Evolutionary conservation across 352 stramenopile species (phyloP), one percentile per base, ranked within the genome.

Genomic region (Phytophthora kernoviae): DNA sequence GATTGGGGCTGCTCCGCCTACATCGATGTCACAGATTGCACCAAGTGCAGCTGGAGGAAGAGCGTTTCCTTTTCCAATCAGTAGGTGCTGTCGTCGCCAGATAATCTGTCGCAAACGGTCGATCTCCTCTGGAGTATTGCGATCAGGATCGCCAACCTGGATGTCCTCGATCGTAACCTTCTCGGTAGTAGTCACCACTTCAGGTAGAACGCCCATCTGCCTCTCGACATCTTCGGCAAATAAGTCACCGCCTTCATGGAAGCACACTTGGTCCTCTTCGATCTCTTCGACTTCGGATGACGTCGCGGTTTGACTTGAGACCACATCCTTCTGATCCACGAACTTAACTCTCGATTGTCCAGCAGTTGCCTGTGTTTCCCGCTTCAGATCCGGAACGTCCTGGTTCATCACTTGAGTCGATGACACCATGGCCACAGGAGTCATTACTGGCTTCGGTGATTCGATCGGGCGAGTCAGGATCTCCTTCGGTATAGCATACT

Each of bases 11-110:
- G 59, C 66, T 1, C 54, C 33, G 0, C 69, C 57, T 0, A 75
- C 59, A 17, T 82, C 73, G 14, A 79, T 75, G 18, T 79, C 70
- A 12, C 70, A 80, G 0, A 77, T n/a, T 0, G 63, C 68, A 0
- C 70, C 67, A 1, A 46, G 24, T 0, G 62, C 69, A 1, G 63
- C 20, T 0, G 47, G 58, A 1, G 69, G 62, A 0, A 65, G 15
- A 0, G 65, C 62, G 14, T 78, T 75, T 0, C 59, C 62, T 18
- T 70, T 74, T 0, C 64, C 61, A 49, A 77, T 76, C 2, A 81
- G 14, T 10, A 69, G 57, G 7, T 54, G 36, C 7, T 26, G 8
- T 0, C 33, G 11, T 5, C 40, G 39, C 67, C 58, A 73, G 10
- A 81, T 54, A 12, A 69, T 67, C 0, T 43, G 22, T 0, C 46